phyloP scores from a whole-genome alignment of 2,329 filamentous ascomycete genomes.

The Emericellopsis atlantica region DNA sequence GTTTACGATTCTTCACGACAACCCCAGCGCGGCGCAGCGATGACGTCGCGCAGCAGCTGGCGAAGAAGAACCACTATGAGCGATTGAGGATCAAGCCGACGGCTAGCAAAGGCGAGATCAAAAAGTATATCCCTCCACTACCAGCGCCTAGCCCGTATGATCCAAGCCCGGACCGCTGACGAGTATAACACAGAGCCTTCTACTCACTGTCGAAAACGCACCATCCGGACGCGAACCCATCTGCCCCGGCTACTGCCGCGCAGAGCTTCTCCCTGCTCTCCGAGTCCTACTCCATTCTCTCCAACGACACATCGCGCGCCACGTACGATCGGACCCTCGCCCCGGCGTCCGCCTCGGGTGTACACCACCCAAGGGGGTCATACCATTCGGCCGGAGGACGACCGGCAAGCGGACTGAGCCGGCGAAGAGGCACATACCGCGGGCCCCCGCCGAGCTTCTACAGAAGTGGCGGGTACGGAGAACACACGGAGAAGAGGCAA shows the following conservation, averaged over 20 bases:
- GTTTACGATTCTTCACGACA: slow-evolving; percentile 12
- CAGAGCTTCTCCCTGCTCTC: slow-evolving; percentile 71
- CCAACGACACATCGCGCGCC: slow-evolving; percentile 59
- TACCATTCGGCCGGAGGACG: slow-evolving; percentile 59
- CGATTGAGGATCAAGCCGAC: slow-evolving; percentile 58
- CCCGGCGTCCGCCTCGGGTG: slow-evolving; percentile 2
- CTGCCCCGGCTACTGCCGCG: slow-evolving; percentile 53
- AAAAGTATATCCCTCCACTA: slow-evolving; percentile 44
- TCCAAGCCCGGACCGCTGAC: not conserved
- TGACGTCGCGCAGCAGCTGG: slow-evolving; percentile 6
- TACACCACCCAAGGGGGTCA: slow-evolving; percentile 23
- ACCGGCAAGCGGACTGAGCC: slow-evolving; percentile 68
- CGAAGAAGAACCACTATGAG: slow-evolving; percentile 63
- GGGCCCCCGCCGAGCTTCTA: slow-evolving; percentile 89
- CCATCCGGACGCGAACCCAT: slow-evolving; percentile 83
- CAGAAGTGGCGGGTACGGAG: slow-evolving; percentile 65
- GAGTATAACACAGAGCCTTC: slow-evolving; percentile 45
- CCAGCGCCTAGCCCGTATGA: not conserved
- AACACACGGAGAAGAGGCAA: slow-evolving; percentile 44
- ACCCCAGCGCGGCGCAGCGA: slow-evolving; percentile 7
- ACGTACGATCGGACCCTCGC: slow-evolving; percentile 64
- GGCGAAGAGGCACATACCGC: slow-evolving; percentile 61
- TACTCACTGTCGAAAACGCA: slow-evolving; percentile 83
- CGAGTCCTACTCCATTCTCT: slow-evolving; percentile 71
- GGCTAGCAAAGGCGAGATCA: slow-evolving; percentile 67